phyloP scores from a whole-genome alignment of 257 asterid species.

The Lycium ferocissimum region DNA sequence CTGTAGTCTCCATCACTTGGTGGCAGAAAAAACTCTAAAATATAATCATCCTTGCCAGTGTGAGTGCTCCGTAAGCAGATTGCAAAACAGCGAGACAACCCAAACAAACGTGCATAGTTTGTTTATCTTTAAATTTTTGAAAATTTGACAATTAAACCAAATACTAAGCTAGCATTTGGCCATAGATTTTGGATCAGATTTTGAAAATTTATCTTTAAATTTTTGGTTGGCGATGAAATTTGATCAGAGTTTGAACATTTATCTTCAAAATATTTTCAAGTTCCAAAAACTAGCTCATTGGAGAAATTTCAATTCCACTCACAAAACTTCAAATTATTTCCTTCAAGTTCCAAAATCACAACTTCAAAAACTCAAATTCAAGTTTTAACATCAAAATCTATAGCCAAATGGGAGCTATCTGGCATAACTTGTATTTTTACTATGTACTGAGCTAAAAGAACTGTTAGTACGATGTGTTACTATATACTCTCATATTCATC shows the following conservation, averaged over 20 bases:
- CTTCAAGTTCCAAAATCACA: too few relatives aligned
- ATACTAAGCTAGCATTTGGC: too few relatives aligned
- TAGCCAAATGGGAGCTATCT: neutral
- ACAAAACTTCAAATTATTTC: too few relatives aligned
- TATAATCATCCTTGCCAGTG: constrained; percentile 83
- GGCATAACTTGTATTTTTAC: neutral
- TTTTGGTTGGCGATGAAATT: too few relatives aligned
- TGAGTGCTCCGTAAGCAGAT: constrained; percentile 77
- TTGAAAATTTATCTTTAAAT: too few relatives aligned
- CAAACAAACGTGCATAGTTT: constrained; percentile 88
- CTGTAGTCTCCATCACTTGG: constrained; percentile 45
- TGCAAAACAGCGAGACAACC: constrained; percentile 72
- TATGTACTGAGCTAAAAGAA: neutral
- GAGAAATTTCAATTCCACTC: too few relatives aligned
- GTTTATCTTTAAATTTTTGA: constrained; percentile 63
- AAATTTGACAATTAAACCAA: constrained; percentile 46
- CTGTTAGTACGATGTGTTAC: neutral
- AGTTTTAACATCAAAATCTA: too few relatives aligned
- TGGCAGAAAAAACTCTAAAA: constrained; percentile 81
- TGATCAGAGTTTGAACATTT: too few relatives aligned
- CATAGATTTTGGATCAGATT: too few relatives aligned
- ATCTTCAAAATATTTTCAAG: too few relatives aligned
- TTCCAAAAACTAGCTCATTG: too few relatives aligned
- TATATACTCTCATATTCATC: neutral
- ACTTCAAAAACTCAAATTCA: too few relatives aligned